Conservation (phyloP, 106 monocot genomes). For the Narthecium ossifragum region DNA sequence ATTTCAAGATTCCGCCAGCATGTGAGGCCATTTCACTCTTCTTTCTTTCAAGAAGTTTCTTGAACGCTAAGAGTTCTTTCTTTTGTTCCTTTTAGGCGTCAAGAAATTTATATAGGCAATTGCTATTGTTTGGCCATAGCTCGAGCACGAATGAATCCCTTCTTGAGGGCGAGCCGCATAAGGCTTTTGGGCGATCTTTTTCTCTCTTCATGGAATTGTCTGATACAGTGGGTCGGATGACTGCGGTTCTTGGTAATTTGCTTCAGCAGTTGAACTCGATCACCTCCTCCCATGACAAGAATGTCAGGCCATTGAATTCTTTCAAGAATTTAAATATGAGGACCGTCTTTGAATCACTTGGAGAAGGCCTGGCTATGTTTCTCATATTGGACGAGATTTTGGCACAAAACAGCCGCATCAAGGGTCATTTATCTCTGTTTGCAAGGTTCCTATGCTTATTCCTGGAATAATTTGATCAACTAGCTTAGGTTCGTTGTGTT, state of each 20-base stretch:
- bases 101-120: conserved; percentile 27
- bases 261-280: conserved; percentile 38
- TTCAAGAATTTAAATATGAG: conserved; percentile 27
- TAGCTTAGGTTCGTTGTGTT: too few species aligned
- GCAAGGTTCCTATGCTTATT: conserved; percentile 19
- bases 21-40: neutral
- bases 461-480: too few species aligned
- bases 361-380: conserved; percentile 34
- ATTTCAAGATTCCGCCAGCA: conserved; percentile 33
- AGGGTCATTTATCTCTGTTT: conserved; percentile 37
- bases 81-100: conserved; percentile 23
- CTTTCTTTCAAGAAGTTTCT: neutral
- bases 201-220: conserved; percentile 37
- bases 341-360: conserved; percentile 32
- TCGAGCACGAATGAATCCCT: conserved; percentile 26
- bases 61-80: neutral
- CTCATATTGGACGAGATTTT: conserved; percentile 47
- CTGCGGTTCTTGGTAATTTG: conserved; percentile 32
- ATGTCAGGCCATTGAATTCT: conserved; percentile 27
- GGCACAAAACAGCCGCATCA: conserved; percentile 28
- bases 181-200: conserved; percentile 33
- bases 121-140: conserved; percentile 39
- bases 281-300: conserved; percentile 22
- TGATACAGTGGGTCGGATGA: conserved; percentile 22
- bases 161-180: conserved; percentile 55